Evolutionary conservation across 805 yeast genomes (phyloP).

Genomic region (Saitoella complicata): DNA sequence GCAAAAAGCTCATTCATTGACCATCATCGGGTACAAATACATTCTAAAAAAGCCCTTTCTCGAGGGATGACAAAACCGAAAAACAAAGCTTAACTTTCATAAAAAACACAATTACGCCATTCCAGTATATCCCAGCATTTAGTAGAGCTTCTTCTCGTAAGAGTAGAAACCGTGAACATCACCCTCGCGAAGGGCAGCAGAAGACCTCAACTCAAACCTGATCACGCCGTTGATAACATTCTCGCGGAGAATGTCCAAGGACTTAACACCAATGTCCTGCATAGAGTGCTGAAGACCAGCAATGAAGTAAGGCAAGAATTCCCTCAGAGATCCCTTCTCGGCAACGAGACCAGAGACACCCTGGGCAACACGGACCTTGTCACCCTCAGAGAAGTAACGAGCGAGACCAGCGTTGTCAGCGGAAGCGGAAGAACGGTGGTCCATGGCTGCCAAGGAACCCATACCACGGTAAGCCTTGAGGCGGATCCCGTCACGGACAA

Average conservation of each 20-base stretch:
- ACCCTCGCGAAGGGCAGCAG: slow-evolving; percentile 97
- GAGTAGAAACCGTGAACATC: slow-evolving; percentile 94
- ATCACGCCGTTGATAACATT: slow-evolving; percentile 51
- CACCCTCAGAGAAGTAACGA: slow-evolving; percentile 93
- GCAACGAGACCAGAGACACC: slow-evolving; percentile 96
- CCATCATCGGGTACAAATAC: too few species aligned
- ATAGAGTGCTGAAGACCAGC: slow-evolving; percentile 96
- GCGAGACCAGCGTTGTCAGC: slow-evolving; percentile 95
- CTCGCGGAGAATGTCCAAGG: slow-evolving; percentile 46
- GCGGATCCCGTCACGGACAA: slow-evolving; percentile 95
- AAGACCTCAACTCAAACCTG: slow-evolving; percentile 94
- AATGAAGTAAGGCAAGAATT: slow-evolving; percentile 85
- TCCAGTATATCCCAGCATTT: not conserved
- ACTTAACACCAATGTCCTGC: slow-evolving; percentile 86
- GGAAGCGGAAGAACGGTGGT: slow-evolving; percentile 52
- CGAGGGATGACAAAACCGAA: too few species aligned
- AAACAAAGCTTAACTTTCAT: not conserved
- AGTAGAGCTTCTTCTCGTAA: slow-evolving; percentile 88
- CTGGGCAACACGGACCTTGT: slow-evolving; percentile 92
- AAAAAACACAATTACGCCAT: not conserved
- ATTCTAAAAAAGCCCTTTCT: too few species aligned
- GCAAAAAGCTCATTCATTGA: too few species aligned
- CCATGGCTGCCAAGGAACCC: slow-evolving; percentile 99
- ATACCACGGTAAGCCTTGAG: slow-evolving; percentile 96
- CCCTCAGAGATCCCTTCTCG: slow-evolving; percentile 89